Evolutionary conservation across 2,329 filamentous ascomycete species (phyloP).

Genomic region (Raffaelea deltoideospora): DNA sequence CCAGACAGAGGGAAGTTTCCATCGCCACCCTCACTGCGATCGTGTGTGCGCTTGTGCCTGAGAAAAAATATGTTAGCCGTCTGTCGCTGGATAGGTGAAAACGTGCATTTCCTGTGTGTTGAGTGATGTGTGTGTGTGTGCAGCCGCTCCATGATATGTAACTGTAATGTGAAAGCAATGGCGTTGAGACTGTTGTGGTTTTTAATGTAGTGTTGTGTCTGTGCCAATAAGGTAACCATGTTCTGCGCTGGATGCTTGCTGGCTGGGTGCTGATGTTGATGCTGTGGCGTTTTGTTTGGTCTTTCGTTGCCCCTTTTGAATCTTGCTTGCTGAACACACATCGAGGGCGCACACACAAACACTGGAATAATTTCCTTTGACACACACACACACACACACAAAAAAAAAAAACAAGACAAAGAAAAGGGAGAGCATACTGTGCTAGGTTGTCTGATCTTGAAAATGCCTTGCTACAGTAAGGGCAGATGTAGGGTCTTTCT

Average conservation of each 20-base stretch:
- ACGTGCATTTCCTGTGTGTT: no score
- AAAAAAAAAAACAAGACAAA: conserved; percentile 18
- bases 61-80: conserved; percentile 28
- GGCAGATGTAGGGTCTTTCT: conserved; percentile 96
- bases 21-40: conserved; percentile 46
- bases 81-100: no score
- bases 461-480: conserved; percentile 96
- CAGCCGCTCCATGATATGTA: no score
- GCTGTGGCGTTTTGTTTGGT: neutral
- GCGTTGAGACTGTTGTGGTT: neutral
- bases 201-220: no score
- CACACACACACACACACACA: no score
- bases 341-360: conserved; percentile 20
- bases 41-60: conserved; percentile 72
- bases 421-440: conserved; percentile 53
- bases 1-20: conserved; percentile 50
- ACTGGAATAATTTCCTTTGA: conserved; percentile 12
- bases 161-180: neutral
- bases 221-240: no score
- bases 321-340: conserved; percentile 13
- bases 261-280: no score
- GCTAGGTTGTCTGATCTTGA: conserved; percentile 97
- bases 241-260: no score
- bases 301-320: conserved; percentile 1
- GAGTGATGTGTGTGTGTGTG: no score